Evolutionary conservation across 345 rosid species (phyloP).

Genomic region (Bruguiera gymnorhiza): DNA sequence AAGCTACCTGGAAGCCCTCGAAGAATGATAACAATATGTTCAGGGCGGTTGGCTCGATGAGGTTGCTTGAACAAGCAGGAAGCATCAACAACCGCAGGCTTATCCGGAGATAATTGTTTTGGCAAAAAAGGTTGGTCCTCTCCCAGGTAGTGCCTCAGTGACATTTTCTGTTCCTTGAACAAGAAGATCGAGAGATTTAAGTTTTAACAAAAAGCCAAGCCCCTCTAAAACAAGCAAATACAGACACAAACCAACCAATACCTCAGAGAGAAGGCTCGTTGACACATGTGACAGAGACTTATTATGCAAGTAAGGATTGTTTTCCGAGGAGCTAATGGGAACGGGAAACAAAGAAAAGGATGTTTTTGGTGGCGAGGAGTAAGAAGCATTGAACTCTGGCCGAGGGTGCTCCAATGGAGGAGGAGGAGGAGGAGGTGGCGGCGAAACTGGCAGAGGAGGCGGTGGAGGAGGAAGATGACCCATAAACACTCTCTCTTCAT

Average conservation of each 20-base stretch:
- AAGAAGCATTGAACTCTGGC: slow-evolving; percentile 21
- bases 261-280: slow-evolving; percentile 30
- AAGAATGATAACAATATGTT: slow-evolving; percentile 79
- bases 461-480: slow-evolving; percentile 28
- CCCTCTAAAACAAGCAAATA: background rate
- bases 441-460: slow-evolving; percentile 27
- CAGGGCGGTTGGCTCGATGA: slow-evolving; percentile 64
- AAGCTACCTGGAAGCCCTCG: slow-evolving; percentile 84
- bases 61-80: slow-evolving; percentile 67
- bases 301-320: slow-evolving; percentile 21
- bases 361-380: slow-evolving; percentile 34
- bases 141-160: slow-evolving; percentile 29
- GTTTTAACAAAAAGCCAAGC: background rate
- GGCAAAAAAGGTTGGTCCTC: slow-evolving; percentile 27
- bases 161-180: slow-evolving; percentile 32
- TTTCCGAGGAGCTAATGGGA: slow-evolving; percentile 29
- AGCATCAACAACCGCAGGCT: slow-evolving; percentile 60
- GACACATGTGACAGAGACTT: slow-evolving; percentile 19
- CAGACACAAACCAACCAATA: slow-evolving; percentile 14
- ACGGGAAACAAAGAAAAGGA: slow-evolving; percentile 52
- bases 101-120: slow-evolving; percentile 43
- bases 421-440: slow-evolving; percentile 46
- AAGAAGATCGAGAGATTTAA: background rate
- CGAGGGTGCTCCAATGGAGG: slow-evolving; percentile 45
- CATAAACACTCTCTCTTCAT: background rate